Conservation (phyloP, 371 early-diverging fungal genomes). For the Mortierella sp. region DNA sequence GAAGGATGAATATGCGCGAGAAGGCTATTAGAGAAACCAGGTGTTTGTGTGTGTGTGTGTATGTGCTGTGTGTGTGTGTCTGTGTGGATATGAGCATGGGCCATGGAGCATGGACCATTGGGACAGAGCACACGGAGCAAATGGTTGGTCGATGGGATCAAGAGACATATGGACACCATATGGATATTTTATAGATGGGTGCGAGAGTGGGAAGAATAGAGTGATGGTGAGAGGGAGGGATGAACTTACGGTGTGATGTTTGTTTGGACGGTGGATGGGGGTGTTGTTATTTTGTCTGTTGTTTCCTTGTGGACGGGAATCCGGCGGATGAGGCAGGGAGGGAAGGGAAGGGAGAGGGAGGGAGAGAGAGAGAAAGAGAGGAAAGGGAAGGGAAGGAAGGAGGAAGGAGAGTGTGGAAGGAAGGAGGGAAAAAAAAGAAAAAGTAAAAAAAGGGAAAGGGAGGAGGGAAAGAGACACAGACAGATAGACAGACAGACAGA, state of each 20-base stretch:
- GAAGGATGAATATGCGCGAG: constrained; percentile 1
- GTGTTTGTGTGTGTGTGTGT: neutral
- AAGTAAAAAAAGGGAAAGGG: neutral
- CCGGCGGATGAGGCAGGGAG: neutral
- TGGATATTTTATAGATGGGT: no score
- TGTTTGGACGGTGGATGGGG: neutral
- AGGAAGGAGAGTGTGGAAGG: neutral
- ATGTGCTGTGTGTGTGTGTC: constrained; percentile 1
- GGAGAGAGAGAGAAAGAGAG: neutral
- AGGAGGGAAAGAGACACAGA: neutral
- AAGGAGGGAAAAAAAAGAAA: neutral
- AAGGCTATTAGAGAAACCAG: neutral
- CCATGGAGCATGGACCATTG: constrained; percentile 10
- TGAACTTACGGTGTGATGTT: neutral
- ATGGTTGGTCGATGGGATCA: no score
- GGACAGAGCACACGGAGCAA: neutral
- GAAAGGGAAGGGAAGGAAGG: neutral
- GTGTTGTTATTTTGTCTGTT: neutral
- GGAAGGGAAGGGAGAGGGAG: constrained; percentile 1
- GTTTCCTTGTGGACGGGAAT: neutral
- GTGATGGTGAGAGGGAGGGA: neutral
- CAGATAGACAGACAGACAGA: neutral
- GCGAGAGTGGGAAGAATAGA: no score
- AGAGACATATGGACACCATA: no score
- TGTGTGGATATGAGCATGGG: neutral